Percentiles rank a stretch among this genome's conserved stretches.
Conservation (phyloP, 2,329 filamentous ascomycete genomes). For the Xylariaceae sp. region DNA sequence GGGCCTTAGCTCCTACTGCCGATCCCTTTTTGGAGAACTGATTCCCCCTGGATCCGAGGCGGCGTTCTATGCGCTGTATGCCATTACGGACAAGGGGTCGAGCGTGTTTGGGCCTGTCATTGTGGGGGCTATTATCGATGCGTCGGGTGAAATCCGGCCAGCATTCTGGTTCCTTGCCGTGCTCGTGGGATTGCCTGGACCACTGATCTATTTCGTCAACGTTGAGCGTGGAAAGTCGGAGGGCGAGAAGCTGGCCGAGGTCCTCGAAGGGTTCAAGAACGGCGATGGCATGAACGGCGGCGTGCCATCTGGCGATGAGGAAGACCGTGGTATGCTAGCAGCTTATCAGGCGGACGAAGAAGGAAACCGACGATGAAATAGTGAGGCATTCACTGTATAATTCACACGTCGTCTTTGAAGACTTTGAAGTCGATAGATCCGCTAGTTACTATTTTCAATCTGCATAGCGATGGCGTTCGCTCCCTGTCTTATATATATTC, state of each 20-base stretch:
- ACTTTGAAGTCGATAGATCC: no score
- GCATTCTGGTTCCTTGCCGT: conserved; percentile 90
- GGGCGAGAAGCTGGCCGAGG: conserved; percentile 59
- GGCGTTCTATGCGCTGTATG: conserved; percentile 93
- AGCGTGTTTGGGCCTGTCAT: conserved; percentile 92
- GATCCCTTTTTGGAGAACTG: conserved; percentile 86
- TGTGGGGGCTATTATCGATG: conserved; percentile 88
- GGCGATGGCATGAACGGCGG: conserved; percentile 19
- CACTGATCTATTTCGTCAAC: conserved; percentile 79
- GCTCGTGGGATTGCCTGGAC: conserved; percentile 79
- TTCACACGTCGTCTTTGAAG: not conserved
- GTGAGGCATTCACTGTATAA: not conserved
- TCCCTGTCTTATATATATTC: conserved; percentile 5
- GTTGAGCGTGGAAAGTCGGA: conserved; percentile 74
- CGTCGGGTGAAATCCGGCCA: conserved; percentile 72
- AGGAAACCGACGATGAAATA: conserved; percentile 6
- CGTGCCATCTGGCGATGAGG: conserved; percentile 21
- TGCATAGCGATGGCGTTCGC: conserved; percentile 44
- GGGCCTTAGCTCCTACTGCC: conserved; percentile 87
- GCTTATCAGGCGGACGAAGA: conserved; percentile 34
- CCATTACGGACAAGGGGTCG: conserved; percentile 95
- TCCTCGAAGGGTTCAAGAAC: conserved; percentile 51
- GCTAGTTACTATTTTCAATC: conserved; percentile 8
- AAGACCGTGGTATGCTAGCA: conserved; percentile 33
- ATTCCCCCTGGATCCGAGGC: conserved; percentile 93